These are phyloP conservation scores for Elsinoe fawcettii DNA, from an alignment of 2,329 filamentous ascomycete genomes.

Conservation along the genomic window DNA sequence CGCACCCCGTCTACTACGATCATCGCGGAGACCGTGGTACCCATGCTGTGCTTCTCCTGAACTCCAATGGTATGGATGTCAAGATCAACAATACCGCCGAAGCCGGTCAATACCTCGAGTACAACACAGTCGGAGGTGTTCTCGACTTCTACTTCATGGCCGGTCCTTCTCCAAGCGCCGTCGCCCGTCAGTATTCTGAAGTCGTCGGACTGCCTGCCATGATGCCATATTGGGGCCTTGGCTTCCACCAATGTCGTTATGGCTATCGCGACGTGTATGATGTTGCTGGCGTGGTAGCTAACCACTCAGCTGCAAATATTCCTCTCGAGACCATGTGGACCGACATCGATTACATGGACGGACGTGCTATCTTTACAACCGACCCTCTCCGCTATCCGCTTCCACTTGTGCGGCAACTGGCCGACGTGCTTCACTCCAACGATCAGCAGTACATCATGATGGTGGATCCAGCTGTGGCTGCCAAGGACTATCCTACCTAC, in stretches of 20 bases:
- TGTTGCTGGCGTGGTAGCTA: constrained; percentile 59
- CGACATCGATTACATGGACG: constrained; percentile 45
- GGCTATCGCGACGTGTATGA: constrained; percentile 52
- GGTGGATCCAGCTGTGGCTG: constrained; percentile 60
- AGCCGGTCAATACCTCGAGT: constrained; percentile 64
- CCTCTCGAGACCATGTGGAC: constrained; percentile 68
- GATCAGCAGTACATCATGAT: constrained; percentile 49
- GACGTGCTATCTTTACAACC: constrained; percentile 53
- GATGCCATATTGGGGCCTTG: constrained; percentile 47
- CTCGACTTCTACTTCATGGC: constrained; percentile 55
- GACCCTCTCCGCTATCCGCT: constrained; percentile 59
- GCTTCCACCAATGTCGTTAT: constrained; percentile 44
- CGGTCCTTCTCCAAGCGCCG: constrained; percentile 40
- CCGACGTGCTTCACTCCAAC: constrained; percentile 44
- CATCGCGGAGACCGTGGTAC: constrained; percentile 50
- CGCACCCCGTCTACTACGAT: constrained; percentile 69
- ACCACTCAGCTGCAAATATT: constrained; percentile 58
- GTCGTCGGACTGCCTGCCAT: constrained; percentile 42
- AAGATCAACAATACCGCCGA: constrained; percentile 57
- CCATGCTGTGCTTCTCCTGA: constrained; percentile 62
- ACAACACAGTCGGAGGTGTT: constrained; percentile 69
- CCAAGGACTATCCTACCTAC: constrained; percentile 48
- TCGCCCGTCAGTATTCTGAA: constrained; percentile 44
- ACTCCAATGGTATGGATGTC: constrained; percentile 69
- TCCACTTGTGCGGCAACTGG: constrained; percentile 56